A percentile compares a stretch with the other conserved stretches of the same genome.
Evolutionary conservation across 495 filamentous ascomycete genomes (phyloP).

Genomic region (Neurospora sp.): DNA sequence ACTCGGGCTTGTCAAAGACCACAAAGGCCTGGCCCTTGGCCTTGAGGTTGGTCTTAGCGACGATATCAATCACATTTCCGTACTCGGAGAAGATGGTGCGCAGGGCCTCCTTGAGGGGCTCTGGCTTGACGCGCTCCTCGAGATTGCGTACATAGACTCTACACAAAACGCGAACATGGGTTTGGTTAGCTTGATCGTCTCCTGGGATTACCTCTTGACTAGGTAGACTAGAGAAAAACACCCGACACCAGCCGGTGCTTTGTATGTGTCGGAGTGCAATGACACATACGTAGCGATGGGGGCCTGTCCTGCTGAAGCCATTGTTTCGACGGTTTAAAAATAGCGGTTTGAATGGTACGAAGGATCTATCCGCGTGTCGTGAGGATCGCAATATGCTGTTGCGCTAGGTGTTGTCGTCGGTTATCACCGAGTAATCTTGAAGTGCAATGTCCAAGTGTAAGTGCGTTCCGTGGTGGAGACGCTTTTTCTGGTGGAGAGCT

Average conservation of each 20-base stretch:
- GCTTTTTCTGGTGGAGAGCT: background rate
- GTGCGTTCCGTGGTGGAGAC: background rate
- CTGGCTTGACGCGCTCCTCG: conserved; percentile 83
- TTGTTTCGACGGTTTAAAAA: conserved; percentile 9
- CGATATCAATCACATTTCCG: conserved; percentile 80
- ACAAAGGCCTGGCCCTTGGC: conserved; percentile 95
- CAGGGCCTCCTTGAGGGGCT: conserved; percentile 64
- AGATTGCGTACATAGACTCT: conserved; percentile 78
- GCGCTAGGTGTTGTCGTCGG: background rate
- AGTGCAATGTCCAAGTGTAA: background rate
- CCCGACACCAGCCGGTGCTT: conserved; percentile 8
- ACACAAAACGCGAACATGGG: conserved; percentile 3
- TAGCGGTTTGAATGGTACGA: background rate
- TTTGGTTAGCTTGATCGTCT: conserved; percentile 13
- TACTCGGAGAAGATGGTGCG: conserved; percentile 79
- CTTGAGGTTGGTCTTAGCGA: conserved; percentile 85
- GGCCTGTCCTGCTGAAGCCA: conserved; percentile 27
- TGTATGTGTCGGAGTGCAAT: conserved; percentile 54
- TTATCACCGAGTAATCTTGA: background rate
- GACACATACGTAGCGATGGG: conserved; percentile 53
- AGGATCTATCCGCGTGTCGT: background rate
- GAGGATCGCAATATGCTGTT: background rate
- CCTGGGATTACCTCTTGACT: background rate
- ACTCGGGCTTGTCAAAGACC: conserved; percentile 72
- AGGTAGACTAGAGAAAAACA: background rate